Evolutionary conservation across 129 eudicot species (phyloP).

Genomic region (Kitagawia praeruptora): DNA sequence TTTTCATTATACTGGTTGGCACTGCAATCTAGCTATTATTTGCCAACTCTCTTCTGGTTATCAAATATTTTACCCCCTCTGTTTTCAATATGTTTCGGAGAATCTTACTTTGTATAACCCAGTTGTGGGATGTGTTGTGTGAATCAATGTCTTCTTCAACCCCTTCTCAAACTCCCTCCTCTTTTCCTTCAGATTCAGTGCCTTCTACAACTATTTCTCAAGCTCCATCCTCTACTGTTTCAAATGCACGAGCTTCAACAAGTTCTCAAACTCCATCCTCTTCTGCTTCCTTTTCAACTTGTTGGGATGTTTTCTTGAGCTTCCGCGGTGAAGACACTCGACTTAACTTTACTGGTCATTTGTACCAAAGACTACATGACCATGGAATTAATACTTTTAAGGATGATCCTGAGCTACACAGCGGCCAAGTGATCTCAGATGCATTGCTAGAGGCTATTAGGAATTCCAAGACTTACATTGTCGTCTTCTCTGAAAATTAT

Average conservation of each 20-base stretch:
- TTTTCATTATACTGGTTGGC: no score
- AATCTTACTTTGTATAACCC: not conserved
- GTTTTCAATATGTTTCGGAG: not conserved
- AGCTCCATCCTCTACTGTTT: not conserved
- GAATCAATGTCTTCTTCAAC: not conserved
- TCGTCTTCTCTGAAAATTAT: conserved; percentile 16
- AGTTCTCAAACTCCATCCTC: not conserved
- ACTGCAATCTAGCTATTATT: no score
- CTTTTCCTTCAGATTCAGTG: not conserved
- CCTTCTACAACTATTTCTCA: not conserved
- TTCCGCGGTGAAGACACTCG: not conserved
- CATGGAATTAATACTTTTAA: not conserved
- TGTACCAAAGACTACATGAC: not conserved
- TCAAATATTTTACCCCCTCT: no score
- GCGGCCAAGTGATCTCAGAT: not conserved
- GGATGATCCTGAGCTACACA: not conserved
- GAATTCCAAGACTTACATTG: not conserved
- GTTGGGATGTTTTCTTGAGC: not conserved
- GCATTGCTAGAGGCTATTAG: not conserved
- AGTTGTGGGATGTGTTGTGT: not conserved
- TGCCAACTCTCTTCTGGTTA: no score
- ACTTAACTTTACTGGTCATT: not conserved
- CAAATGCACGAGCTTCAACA: not conserved
- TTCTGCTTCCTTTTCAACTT: not conserved
- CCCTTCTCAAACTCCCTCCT: not conserved